phyloP scores from a whole-genome alignment of 1,139 yeast genomes.

The Hemisphaericaspora xylofermentans region DNA sequence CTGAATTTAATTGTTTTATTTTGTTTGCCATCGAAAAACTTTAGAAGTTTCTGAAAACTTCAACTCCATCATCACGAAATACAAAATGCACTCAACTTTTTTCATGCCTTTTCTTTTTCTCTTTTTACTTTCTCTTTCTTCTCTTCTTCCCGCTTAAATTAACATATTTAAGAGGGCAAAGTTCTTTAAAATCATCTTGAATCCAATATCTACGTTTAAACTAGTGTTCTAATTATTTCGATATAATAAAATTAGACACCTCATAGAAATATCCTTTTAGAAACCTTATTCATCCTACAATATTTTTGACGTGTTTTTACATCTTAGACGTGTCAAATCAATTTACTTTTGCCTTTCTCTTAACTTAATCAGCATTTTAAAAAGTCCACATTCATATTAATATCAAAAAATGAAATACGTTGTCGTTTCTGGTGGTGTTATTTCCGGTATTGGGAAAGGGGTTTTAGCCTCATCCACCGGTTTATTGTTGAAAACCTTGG shows the following conservation, averaged over 20 bases:
- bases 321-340: slow-evolving; percentile 10
- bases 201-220: too few species aligned
- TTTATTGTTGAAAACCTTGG: slow-evolving; percentile 86
- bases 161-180: slow-evolving; percentile 46
- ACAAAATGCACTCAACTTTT: slow-evolving; percentile 10
- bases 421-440: slow-evolving; percentile 98
- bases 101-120: slow-evolving; percentile 4
- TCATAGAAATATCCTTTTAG: slow-evolving; percentile 8
- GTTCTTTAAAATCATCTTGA: slow-evolving; percentile 12
- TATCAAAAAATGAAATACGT: slow-evolving; percentile 86
- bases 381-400: slow-evolving; percentile 3
- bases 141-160: slow-evolving; percentile 52
- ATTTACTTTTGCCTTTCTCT: slow-evolving; percentile 1
- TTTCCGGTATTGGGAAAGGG: slow-evolving; percentile 98
- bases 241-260: too few species aligned
- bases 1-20: too few species aligned
- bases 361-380: background rate
- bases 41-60: slow-evolving; percentile 7
- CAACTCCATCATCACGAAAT: slow-evolving; percentile 12
- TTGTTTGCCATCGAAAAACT: too few species aligned
- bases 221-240: too few species aligned
- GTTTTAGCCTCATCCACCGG: slow-evolving; percentile 97
- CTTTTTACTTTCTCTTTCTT: slow-evolving; percentile 13
- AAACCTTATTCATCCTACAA: background rate
- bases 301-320: slow-evolving; percentile 5